phyloP scores from a whole-genome alignment of 202 grass and related monocot genomes.

The Musa balbisiana region DNA sequence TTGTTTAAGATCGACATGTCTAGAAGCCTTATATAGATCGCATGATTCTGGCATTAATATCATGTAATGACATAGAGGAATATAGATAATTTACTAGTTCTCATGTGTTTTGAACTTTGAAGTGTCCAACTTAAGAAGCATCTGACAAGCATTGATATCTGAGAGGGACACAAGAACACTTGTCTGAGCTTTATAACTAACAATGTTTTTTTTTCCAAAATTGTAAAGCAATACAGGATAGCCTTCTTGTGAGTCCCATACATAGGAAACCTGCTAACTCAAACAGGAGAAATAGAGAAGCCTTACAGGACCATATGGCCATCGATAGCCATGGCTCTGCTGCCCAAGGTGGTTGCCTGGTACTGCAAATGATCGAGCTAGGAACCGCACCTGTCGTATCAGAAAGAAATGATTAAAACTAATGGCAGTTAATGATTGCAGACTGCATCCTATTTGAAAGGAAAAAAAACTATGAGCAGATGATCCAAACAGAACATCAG shows the following conservation, averaged over 20 bases:
- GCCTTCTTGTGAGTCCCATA: neutral
- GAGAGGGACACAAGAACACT: neutral
- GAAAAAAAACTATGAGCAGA: neutral
- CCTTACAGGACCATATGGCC: conserved; percentile 95
- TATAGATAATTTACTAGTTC: neutral
- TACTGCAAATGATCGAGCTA: conserved; percentile 87
- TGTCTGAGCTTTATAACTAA: neutral
- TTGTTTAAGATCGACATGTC: neutral
- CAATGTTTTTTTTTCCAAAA: neutral
- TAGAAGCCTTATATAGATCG: neutral
- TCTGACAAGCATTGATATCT: neutral
- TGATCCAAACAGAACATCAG: neutral
- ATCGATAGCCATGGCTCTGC: conserved; percentile 83
- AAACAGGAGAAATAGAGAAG: conserved; percentile 17
- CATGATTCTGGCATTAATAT: neutral
- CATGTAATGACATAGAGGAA: neutral
- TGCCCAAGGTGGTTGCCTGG: conserved; percentile 93
- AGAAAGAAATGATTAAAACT: neutral
- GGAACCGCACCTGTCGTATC: conserved; percentile 71
- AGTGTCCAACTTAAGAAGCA: too few relatives aligned
- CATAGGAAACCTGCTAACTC: neutral
- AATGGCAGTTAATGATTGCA: neutral
- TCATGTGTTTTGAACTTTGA: neutral
- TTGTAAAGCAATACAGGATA: neutral
- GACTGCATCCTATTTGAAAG: neutral